These are phyloP conservation scores for Nidula microcarpa DNA, from an alignment of 768 basidiomycete genomes.

Conservation along the genomic window DNA sequence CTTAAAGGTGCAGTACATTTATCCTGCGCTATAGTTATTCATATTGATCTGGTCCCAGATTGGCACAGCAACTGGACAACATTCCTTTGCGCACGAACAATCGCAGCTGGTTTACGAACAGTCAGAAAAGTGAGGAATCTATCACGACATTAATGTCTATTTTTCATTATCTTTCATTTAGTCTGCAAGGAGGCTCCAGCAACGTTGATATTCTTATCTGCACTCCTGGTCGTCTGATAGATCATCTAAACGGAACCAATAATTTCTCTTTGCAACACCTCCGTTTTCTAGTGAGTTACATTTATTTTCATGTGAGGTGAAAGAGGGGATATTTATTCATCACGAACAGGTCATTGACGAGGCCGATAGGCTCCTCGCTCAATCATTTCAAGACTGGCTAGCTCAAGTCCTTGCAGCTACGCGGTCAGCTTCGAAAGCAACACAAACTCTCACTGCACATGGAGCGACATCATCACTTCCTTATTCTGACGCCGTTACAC, in stretches of 20 bases:
- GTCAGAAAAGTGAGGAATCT: slow-evolving; percentile 35
- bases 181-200: slow-evolving; percentile 81
- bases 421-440: slow-evolving; percentile 21
- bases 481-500: slow-evolving; percentile 57
- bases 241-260: slow-evolving; percentile 84
- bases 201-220: slow-evolving; percentile 93
- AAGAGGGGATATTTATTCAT: no score
- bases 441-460: background rate
- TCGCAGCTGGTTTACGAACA: slow-evolving; percentile 67
- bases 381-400: slow-evolving; percentile 97
- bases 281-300: slow-evolving; percentile 75
- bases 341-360: slow-evolving; percentile 85
- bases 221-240: slow-evolving; percentile 93
- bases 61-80: slow-evolving; percentile 88
- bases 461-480: slow-evolving; percentile 6
- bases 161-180: slow-evolving; percentile 20
- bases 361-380: slow-evolving; percentile 91
- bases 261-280: slow-evolving; percentile 94
- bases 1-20: slow-evolving; percentile 56
- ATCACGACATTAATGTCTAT: background rate
- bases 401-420: slow-evolving; percentile 79
- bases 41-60: slow-evolving; percentile 31
- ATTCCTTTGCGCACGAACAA: slow-evolving; percentile 93
- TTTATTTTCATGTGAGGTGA: background rate
- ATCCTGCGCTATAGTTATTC: background rate